A percentile compares a stretch with the other conserved stretches of the same genome.
These are phyloP conservation scores for Talinum fruticosum DNA, from an alignment of 148 eudicot genomes.

Conservation along the genomic window DNA sequence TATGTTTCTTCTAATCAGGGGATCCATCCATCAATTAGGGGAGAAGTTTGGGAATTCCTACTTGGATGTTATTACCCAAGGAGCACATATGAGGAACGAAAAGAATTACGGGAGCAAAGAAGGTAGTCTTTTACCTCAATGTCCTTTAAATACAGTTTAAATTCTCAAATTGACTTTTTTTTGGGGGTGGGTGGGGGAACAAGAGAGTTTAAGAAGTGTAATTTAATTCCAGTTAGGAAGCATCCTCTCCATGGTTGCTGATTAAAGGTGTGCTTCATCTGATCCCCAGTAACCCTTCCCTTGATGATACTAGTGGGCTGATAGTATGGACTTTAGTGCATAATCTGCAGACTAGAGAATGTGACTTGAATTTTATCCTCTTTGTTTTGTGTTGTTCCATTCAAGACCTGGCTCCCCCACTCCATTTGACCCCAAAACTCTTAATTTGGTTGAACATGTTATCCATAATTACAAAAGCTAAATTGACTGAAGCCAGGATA, in stretches of 20 bases:
- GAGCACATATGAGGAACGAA: conserved; percentile 86
- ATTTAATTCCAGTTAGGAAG: background rate
- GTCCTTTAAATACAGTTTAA: background rate
- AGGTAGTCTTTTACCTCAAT: conserved; percentile 45
- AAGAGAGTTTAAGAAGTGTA: background rate
- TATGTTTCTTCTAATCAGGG: conserved; percentile 47
- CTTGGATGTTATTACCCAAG: conserved; percentile 91
- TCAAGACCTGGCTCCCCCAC: too few relatives aligned
- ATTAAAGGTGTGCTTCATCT: background rate
- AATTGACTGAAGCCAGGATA: background rate
- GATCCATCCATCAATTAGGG: conserved; percentile 93
- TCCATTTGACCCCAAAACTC: too few relatives aligned
- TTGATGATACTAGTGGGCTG: background rate
- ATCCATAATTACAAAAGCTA: too few relatives aligned
- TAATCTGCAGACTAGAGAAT: background rate
- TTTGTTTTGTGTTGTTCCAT: background rate
- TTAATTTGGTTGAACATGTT: too few relatives aligned
- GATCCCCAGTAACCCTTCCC: background rate
- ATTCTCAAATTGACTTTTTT: background rate
- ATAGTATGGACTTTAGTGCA: background rate
- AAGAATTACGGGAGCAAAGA: conserved; percentile 58
- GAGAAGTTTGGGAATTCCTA: conserved; percentile 98
- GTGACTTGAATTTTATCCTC: background rate
- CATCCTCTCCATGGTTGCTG: background rate
- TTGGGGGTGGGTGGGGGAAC: background rate